Conservation (phyloP, 1,284 basidiomycete species). For the Moesziomyces antarcticus region DNA sequence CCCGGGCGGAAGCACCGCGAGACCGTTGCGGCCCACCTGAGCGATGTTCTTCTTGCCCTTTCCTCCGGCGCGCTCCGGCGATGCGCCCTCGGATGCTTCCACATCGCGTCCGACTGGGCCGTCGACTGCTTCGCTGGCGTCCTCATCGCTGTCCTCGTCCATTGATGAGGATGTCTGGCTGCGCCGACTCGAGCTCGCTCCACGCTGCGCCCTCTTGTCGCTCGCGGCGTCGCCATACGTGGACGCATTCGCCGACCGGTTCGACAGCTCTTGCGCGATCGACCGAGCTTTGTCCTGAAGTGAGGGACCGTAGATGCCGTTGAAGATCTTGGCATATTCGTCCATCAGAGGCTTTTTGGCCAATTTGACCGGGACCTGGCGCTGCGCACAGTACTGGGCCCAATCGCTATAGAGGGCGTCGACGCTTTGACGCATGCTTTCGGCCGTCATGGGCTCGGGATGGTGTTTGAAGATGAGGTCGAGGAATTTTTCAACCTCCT, state of each 20-base stretch:
- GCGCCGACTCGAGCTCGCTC: constrained; percentile 16
- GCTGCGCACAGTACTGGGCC: constrained; percentile 26
- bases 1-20: constrained; percentile 45
- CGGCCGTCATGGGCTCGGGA: constrained; percentile 37
- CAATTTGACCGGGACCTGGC: constrained; percentile 19
- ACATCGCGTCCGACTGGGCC: constrained; percentile 14
- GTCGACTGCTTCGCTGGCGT: constrained; percentile 12
- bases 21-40: constrained; percentile 45
- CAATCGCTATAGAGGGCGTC: constrained; percentile 41
- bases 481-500: constrained; percentile 42
- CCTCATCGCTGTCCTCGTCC: constrained; percentile 22
- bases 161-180: constrained; percentile 19
- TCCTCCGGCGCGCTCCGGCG: neutral
- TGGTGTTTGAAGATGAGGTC: constrained; percentile 46
- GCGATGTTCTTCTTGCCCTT: constrained; percentile 31
- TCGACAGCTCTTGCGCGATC: constrained; percentile 40
- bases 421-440: constrained; percentile 48
- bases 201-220: neutral
- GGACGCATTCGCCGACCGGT: constrained; percentile 15
- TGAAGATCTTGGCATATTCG: constrained; percentile 46
- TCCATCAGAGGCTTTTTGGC: constrained; percentile 49
- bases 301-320: constrained; percentile 33
- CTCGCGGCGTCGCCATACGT: constrained; percentile 1
- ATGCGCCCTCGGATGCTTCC: constrained; percentile 3
- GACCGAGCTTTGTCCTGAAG: constrained; percentile 26